phyloP scores from a whole-genome alignment of 2,329 filamentous ascomycete species.

The Fusarium nelsonii region DNA sequence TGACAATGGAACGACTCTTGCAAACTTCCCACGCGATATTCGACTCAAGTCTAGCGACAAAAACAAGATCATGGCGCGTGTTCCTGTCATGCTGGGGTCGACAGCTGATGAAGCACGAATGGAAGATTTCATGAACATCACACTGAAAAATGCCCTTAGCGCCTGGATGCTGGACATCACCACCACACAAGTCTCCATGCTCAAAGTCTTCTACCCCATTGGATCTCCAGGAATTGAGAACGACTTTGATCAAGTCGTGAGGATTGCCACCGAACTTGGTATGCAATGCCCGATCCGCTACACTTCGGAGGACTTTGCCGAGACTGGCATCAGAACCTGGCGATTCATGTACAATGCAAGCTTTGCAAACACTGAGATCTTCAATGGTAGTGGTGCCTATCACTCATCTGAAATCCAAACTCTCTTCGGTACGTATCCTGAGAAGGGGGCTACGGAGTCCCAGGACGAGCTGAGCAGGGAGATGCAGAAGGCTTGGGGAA shows the following conservation, averaged over 20 bases:
- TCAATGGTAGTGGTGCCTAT: constrained; percentile 56
- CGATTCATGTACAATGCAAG: constrained; percentile 62
- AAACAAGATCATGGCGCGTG: constrained; percentile 32
- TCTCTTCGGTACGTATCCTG: constrained; percentile 56
- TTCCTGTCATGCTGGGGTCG: constrained; percentile 43
- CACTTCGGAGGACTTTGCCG: constrained; percentile 50
- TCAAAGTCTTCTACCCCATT: constrained; percentile 33
- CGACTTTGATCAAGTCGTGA: constrained; percentile 36
- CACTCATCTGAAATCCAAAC: constrained; percentile 61
- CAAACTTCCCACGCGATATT: constrained; percentile 25
- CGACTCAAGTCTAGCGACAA: constrained; percentile 24
- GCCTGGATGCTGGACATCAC: not conserved
- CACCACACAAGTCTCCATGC: not conserved
- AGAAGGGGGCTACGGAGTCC: constrained; percentile 35
- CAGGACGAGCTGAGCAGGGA: constrained; percentile 34
- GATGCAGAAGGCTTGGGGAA: constrained; percentile 50
- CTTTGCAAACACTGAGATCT: constrained; percentile 60
- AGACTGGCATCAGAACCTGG: constrained; percentile 56
- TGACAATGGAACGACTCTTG: constrained; percentile 43
- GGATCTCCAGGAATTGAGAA: constrained; percentile 32
- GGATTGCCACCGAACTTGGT: constrained; percentile 38
- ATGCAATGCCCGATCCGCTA: constrained; percentile 42
- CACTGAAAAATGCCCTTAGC: constrained; percentile 1
- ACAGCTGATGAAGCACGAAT: constrained; percentile 44
- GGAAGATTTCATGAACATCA: constrained; percentile 7